Base-by-base conservation (phyloP, 495 filamentous ascomycete species). In the Podospora anserina region DNA sequence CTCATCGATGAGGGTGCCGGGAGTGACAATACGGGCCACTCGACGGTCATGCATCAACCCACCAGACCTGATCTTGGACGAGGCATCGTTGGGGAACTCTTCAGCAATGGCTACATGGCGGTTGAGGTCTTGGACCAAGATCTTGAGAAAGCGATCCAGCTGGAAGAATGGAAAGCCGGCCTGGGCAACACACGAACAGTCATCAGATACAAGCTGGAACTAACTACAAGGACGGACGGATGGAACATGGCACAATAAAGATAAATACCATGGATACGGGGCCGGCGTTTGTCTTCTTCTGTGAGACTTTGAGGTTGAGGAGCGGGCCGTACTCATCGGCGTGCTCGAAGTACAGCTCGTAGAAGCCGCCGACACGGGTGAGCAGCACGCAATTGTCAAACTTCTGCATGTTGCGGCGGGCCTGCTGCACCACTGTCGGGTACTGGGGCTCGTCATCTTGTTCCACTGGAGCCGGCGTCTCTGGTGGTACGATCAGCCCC, bases 301-400 rank as follows among this genome's bases (percentile, higher is more conserved):
- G 82, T n/a, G 88, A 90, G 68, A 95, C 87, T 77, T 99, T 99
- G 70, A 99, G 78, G 71, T 92, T 94, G 68, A 99, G 83, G 28
- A 94, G 82, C 20, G 93, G 91, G 4, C 90, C 95, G 70, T 91
- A 88, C 71, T 96, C 90, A 63, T 94, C 91, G 6, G 95, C 95
- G 75, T 98, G 92, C 67, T 94, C 89, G 75, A 98, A 94, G 78
- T 97, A 99, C 63, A 99, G 81, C 86, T 98, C 95, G 80, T 98
- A 99, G 79, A 99, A 99, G 64, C 91, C 87, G 61, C 95, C 95
- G 16, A 99, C 92, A 49, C 94, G 85, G 4, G 95, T 99, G 65
- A 99, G 80, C 23, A 99, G 75, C 27, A 98, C 90, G 78, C 92
- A 96, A 70, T 93, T 91, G 71, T 89, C 87, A 81, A 96, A 97